phyloP scores from a whole-genome alignment of 495 filamentous ascomycete genomes.

The Penicillium chermesinum region DNA sequence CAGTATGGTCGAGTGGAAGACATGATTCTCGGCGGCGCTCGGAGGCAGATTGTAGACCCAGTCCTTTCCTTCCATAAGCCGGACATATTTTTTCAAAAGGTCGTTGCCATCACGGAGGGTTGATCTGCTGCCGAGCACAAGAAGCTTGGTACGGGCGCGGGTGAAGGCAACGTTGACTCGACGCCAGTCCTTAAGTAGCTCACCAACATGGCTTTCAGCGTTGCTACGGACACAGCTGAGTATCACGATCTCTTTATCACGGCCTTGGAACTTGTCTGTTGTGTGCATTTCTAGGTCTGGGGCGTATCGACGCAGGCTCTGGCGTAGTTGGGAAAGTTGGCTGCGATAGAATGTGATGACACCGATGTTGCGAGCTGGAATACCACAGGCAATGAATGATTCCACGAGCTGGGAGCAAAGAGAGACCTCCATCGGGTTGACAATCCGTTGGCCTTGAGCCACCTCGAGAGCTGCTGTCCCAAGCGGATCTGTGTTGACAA shows the following conservation, averaged over 20 bases:
- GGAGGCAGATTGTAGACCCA: constrained; percentile 72
- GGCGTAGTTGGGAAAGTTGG: constrained; percentile 65
- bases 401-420: constrained; percentile 75
- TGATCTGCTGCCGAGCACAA: constrained; percentile 74
- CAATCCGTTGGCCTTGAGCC: constrained; percentile 72
- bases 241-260: constrained; percentile 89
- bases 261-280: constrained; percentile 90
- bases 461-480: constrained; percentile 60
- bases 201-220: constrained; percentile 70
- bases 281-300: constrained; percentile 86
- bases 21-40: constrained; percentile 61
- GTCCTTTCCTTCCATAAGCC: constrained; percentile 61
- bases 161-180: constrained; percentile 95
- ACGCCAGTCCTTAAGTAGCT: constrained; percentile 85
- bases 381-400: constrained; percentile 65
- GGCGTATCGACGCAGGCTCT: constrained; percentile 44
- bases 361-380: constrained; percentile 75
- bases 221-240: constrained; percentile 85
- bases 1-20: constrained; percentile 43
- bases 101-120: constrained; percentile 72
- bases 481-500: constrained; percentile 82
- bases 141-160: constrained; percentile 79
- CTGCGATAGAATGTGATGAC: constrained; percentile 98
- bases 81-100: constrained; percentile 69
- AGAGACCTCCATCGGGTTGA: constrained; percentile 73